Conservation (phyloP, 371 early-diverging fungal genomes). For the Haplosporangium sp. region DNA sequence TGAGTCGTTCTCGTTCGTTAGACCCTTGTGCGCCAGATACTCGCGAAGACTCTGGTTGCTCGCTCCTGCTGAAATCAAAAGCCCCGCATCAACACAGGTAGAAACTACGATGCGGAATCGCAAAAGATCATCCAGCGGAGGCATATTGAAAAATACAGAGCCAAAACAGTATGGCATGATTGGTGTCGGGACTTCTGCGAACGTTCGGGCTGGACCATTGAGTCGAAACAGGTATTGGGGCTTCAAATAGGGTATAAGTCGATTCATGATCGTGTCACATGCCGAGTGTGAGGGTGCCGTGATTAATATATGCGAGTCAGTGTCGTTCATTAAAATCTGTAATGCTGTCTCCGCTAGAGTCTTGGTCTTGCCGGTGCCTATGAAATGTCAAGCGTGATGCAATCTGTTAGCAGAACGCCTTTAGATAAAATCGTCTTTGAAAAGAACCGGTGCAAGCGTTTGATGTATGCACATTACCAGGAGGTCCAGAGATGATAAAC, state of each 20-base stretch:
- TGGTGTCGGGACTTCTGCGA: slow-evolving; percentile 42
- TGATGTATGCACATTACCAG: slow-evolving; percentile 18
- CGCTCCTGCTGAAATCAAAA: slow-evolving; percentile 56
- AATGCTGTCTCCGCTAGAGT: slow-evolving; percentile 43
- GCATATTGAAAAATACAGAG: slow-evolving; percentile 50
- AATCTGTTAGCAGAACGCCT: background rate
- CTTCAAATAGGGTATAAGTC: slow-evolving; percentile 48
- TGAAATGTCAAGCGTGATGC: background rate
- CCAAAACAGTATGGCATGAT: slow-evolving; percentile 48
- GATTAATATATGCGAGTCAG: slow-evolving; percentile 37
- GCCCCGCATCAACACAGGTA: slow-evolving; percentile 57
- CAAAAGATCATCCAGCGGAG: slow-evolving; percentile 50
- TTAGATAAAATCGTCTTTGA: background rate
- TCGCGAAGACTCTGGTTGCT: slow-evolving; percentile 49
- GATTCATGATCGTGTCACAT: slow-evolving; percentile 51
- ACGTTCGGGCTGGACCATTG: slow-evolving; percentile 41
- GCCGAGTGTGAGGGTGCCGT: slow-evolving; percentile 51
- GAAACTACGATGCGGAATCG: slow-evolving; percentile 58
- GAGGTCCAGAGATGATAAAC: slow-evolving; percentile 49
- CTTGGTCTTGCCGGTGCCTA: slow-evolving; percentile 53
- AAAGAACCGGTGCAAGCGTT: background rate
- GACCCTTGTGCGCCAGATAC: slow-evolving; percentile 30
- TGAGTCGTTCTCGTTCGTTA: slow-evolving; percentile 12
- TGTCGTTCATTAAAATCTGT: slow-evolving; percentile 39
- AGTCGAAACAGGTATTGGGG: slow-evolving; percentile 47